Percentiles rank a stretch among this genome's conserved stretches.
phyloP scores from a whole-genome alignment of 495 filamentous ascomycete genomes.

The Penicillium coffeae region DNA sequence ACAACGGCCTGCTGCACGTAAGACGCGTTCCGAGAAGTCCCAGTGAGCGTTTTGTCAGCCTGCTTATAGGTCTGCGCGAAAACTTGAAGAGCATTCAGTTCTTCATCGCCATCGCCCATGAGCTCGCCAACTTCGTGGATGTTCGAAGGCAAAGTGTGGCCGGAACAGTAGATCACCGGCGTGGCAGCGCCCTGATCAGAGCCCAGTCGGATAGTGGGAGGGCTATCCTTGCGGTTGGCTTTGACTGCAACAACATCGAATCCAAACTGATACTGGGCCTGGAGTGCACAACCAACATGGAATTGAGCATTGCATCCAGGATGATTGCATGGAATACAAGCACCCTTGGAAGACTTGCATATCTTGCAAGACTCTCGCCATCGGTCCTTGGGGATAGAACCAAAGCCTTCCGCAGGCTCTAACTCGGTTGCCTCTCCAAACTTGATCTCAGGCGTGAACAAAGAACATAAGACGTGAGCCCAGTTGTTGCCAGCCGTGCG shows the following conservation, averaged over 20 bases:
- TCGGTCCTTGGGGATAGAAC: conserved; percentile 61
- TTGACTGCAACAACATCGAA: conserved; percentile 92
- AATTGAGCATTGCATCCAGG: conserved; percentile 71
- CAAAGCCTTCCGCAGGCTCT: conserved; percentile 83
- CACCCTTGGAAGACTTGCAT: conserved; percentile 65
- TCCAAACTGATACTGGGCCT: conserved; percentile 75
- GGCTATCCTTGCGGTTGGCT: conserved; percentile 71
- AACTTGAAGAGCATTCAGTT: conserved; percentile 73
- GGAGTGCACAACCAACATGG: conserved; percentile 86
- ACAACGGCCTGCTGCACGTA: conserved; percentile 53
- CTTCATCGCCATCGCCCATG: conserved; percentile 50
- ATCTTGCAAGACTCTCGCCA: conserved; percentile 79
- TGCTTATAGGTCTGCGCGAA: conserved; percentile 90
- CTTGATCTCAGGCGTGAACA: conserved; percentile 88
- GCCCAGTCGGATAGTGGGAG: conserved; percentile 69
- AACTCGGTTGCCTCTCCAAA: conserved; percentile 79
- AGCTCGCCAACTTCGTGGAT: conserved; percentile 76
- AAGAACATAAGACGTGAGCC: conserved; percentile 92
- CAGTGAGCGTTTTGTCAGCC: conserved; percentile 82
- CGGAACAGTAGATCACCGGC: conserved; percentile 85
- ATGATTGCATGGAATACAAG: conserved; percentile 72
- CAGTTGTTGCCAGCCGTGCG: conserved; percentile 92
- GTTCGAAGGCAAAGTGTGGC: conserved; percentile 66
- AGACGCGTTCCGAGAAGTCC: conserved; percentile 84
- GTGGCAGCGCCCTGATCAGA: conserved; percentile 72